phyloP scores from a whole-genome alignment of 2,329 filamentous ascomycete genomes.

The Nemania abortiva region DNA sequence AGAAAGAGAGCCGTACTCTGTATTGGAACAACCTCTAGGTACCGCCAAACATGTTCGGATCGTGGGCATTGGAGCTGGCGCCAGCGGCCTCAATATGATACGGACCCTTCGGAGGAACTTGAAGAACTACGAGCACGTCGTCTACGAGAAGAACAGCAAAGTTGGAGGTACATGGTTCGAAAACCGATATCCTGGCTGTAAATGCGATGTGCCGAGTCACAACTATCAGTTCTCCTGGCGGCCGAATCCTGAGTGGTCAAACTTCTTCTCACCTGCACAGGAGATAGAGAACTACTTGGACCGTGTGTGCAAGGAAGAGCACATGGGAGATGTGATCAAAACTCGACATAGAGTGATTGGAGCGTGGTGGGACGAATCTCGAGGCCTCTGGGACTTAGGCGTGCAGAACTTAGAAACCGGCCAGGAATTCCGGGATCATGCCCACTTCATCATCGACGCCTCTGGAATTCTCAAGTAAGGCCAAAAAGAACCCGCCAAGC shows the following conservation, averaged over 20 bases:
- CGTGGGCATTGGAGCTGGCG: slow-evolving; percentile 60
- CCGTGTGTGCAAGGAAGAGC: slow-evolving; percentile 61
- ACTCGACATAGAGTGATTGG: slow-evolving; percentile 57
- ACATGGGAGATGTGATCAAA: slow-evolving; percentile 59
- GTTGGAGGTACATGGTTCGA: slow-evolving; percentile 71
- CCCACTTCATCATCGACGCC: slow-evolving; percentile 63
- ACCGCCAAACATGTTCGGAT: slow-evolving; percentile 57
- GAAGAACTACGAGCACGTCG: slow-evolving; percentile 58
- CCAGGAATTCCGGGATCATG: slow-evolving; percentile 58
- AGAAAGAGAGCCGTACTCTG: slow-evolving; percentile 49
- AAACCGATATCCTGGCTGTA: slow-evolving; percentile 69
- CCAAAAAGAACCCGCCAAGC: background rate
- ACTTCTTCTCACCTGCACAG: slow-evolving; percentile 65
- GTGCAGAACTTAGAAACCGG: slow-evolving; percentile 56
- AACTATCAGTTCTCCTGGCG: slow-evolving; percentile 74
- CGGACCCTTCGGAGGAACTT: slow-evolving; percentile 60
- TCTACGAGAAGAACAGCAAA: slow-evolving; percentile 68
- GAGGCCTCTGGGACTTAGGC: slow-evolving; percentile 58
- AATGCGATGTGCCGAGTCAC: slow-evolving; percentile 69
- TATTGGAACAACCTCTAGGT: slow-evolving; percentile 56
- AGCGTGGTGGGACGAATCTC: slow-evolving; percentile 60
- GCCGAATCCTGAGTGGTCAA: slow-evolving; percentile 69
- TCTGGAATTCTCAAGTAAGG: slow-evolving; percentile 66
- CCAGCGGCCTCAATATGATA: slow-evolving; percentile 59
- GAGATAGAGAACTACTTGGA: slow-evolving; percentile 69